Percentiles rank a stretch among this genome's conserved stretches.
Evolutionary conservation across 768 basidiomycete genomes (phyloP).

Genomic region (Lactifluus subvellereus): DNA sequence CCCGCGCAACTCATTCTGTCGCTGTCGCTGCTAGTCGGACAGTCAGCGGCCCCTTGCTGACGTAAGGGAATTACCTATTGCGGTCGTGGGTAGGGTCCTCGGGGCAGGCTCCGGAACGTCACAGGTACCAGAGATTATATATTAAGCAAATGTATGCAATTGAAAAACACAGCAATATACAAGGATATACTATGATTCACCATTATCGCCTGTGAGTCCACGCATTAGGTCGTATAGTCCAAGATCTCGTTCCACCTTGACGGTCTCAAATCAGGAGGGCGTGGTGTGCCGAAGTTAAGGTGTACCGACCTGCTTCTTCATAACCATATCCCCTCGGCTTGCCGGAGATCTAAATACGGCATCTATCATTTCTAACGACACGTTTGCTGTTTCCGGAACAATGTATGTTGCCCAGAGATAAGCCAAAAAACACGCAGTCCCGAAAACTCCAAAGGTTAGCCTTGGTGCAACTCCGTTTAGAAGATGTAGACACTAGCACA

Average conservation of each 20-base stretch:
- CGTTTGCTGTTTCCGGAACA: constrained; percentile 74
- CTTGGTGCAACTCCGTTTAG: constrained; percentile 31
- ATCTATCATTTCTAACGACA: constrained; percentile 75
- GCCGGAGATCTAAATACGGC: constrained; percentile 55
- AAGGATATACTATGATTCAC: not conserved
- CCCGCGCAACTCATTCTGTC: too few relatives aligned
- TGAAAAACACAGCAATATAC: not conserved
- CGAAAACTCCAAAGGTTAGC: constrained; percentile 63
- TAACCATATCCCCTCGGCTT: constrained; percentile 45
- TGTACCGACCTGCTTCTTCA: constrained; percentile 47
- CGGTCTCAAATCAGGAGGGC: not conserved
- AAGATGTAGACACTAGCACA: not conserved
- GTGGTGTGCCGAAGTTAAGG: not conserved
- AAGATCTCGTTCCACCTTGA: constrained; percentile 52
- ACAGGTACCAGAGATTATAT: not conserved
- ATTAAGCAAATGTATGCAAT: not conserved
- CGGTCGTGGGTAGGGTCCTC: too few relatives aligned
- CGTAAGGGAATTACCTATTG: too few relatives aligned
- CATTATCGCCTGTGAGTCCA: constrained; percentile 27
- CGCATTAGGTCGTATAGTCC: constrained; percentile 45
- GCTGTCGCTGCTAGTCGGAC: too few relatives aligned
- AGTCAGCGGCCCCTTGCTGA: too few relatives aligned
- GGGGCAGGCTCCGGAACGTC: too few relatives aligned
- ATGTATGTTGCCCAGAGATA: constrained; percentile 65
- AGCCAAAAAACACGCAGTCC: constrained; percentile 55